These are phyloP conservation scores for Phalaenopsis aphrodite DNA, from an alignment of 106 monocot genomes.

Conservation along the genomic window DNA sequence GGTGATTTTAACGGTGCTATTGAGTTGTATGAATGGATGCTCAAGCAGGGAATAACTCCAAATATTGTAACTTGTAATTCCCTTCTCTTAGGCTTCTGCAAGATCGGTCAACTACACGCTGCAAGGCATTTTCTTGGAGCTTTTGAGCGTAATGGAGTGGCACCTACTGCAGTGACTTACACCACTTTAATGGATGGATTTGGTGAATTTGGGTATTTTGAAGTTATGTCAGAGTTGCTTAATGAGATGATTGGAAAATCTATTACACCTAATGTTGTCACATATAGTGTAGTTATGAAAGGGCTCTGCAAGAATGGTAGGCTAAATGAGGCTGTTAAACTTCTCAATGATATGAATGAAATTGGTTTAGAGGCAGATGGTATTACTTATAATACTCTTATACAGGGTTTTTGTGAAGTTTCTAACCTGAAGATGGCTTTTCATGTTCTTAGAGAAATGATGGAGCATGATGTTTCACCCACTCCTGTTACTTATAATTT, in stretches of 20 bases:
- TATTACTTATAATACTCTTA: slow-evolving; percentile 64
- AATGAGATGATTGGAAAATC: slow-evolving; percentile 52
- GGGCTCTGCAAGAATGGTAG: slow-evolving; percentile 44
- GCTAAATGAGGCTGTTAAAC: slow-evolving; percentile 23
- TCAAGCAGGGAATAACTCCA: slow-evolving; percentile 32
- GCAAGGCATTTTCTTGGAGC: slow-evolving; percentile 28
- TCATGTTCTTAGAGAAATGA: slow-evolving; percentile 31
- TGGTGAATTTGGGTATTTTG: slow-evolving; percentile 24
- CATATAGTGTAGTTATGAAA: slow-evolving; percentile 69
- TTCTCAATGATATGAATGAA: slow-evolving; percentile 34
- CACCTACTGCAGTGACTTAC: slow-evolving; percentile 61
- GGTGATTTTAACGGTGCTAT: slow-evolving; percentile 40
- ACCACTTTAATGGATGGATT: slow-evolving; percentile 70
- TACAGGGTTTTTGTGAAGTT: slow-evolving; percentile 55
- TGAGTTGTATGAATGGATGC: slow-evolving; percentile 31
- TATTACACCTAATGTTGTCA: slow-evolving; percentile 43
- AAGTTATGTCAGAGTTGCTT: slow-evolving; percentile 30
- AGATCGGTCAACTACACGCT: slow-evolving; percentile 21
- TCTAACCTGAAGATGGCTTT: slow-evolving; percentile 28
- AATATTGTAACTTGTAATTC: slow-evolving; percentile 64
- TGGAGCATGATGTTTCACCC: slow-evolving; percentile 25
- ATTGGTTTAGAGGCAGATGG: slow-evolving; percentile 37
- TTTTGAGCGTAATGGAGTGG: slow-evolving; percentile 22
- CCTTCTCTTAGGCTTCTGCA: slow-evolving; percentile 60
- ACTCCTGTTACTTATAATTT: slow-evolving; percentile 61